Conservation (phyloP, 495 filamentous ascomycete genomes). For the Entonaema liquescens region DNA sequence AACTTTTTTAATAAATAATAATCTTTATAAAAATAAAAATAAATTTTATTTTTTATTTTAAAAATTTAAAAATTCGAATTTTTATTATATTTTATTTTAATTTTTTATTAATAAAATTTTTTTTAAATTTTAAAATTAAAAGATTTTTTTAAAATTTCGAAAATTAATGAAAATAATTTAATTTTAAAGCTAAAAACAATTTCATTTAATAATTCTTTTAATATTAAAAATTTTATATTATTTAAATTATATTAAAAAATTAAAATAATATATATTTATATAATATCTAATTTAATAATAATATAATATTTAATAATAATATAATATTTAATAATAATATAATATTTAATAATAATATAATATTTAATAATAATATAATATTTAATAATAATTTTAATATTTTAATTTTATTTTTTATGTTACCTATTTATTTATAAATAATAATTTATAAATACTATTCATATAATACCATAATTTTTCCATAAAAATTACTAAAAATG, state of each 20-base stretch:
- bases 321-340: neutral
- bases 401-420: neutral
- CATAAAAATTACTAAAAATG: neutral
- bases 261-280: neutral
- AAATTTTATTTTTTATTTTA: neutral
- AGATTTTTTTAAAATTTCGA: neutral
- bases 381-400: neutral
- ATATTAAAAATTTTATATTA: neutral
- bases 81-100: neutral
- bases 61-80: neutral
- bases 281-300: neutral
- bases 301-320: neutral
- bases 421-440: neutral
- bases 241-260: neutral
- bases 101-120: neutral
- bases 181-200: neutral
- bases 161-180: neutral
- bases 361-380: neutral
- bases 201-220: neutral
- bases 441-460: neutral
- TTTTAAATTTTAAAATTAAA: neutral
- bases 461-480: neutral
- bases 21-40: neutral
- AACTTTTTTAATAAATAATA: neutral
- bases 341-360: neutral